Evolutionary conservation across 805 yeast genomes (phyloP).

Genomic region (Candida palmyrensis): DNA sequence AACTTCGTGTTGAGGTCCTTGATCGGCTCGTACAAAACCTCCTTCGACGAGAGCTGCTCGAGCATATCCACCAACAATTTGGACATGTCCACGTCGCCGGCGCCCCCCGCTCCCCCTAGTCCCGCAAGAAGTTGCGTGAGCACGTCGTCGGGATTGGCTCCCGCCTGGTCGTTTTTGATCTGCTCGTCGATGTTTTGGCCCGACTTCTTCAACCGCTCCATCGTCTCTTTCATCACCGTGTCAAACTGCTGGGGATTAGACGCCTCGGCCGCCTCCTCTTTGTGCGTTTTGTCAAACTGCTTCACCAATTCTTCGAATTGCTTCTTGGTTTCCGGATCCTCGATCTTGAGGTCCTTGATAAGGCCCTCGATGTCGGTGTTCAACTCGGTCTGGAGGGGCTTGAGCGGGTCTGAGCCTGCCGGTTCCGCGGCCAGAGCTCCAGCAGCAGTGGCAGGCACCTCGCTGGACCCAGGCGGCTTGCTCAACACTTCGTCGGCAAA

Average conservation of each 20-base stretch:
- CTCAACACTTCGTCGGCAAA: conserved; percentile 67
- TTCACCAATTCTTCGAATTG: conserved; percentile 47
- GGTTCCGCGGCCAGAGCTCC: conserved; percentile 14
- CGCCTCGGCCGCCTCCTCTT: conserved; percentile 22
- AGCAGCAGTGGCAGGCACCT: conserved; percentile 6
- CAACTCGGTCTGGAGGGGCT: conserved; percentile 27
- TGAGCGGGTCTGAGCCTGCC: conserved; percentile 27
- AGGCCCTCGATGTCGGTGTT: conserved; percentile 33
- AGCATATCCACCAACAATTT: conserved; percentile 67
- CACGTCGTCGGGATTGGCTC: conserved; percentile 45
- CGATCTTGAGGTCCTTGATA: conserved; percentile 42
- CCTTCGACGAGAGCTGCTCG: conserved; percentile 78
- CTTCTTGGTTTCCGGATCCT: conserved; percentile 47
- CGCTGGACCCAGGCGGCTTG: conserved; percentile 48
- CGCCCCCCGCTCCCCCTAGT: conserved; percentile 33
- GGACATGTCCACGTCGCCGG: conserved; percentile 53
- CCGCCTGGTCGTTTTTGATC: conserved; percentile 40
- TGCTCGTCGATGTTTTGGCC: conserved; percentile 66
- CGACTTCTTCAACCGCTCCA: conserved; percentile 72
- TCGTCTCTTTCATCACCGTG: conserved; percentile 72
- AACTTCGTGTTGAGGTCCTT: conserved; percentile 72
- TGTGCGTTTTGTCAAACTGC: conserved; percentile 33
- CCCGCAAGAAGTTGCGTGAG: conserved; percentile 56
- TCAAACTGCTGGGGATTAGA: conserved; percentile 48
- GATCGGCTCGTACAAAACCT: conserved; percentile 82